These are phyloP conservation scores for Hondaea fermentalgiana DNA, from an alignment of 108 stramenopile genomes.

Conservation along the genomic window DNA sequence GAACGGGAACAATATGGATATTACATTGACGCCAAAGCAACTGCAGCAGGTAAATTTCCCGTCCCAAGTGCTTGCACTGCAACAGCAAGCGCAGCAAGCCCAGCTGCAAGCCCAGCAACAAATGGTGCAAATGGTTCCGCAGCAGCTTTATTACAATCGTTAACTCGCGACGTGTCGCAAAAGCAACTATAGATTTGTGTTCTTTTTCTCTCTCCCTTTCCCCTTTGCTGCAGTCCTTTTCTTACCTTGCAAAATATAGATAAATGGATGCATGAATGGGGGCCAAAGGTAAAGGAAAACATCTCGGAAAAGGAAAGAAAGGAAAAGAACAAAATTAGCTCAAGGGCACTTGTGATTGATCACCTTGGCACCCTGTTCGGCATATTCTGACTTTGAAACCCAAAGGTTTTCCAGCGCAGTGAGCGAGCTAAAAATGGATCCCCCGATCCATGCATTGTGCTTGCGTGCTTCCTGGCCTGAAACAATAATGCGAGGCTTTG, in stretches of 20 bases:
- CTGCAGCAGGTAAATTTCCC: background rate
- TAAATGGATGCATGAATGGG: background rate
- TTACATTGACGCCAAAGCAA: background rate
- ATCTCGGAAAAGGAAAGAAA: background rate
- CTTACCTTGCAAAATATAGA: no score
- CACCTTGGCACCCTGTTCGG: constrained; percentile 95
- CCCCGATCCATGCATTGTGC: constrained; percentile 97
- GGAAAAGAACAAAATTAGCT: background rate
- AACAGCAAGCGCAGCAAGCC: background rate
- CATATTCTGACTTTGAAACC: constrained; percentile 99
- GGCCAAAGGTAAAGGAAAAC: background rate
- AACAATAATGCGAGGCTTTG: background rate
- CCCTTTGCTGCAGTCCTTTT: no score
- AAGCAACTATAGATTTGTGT: no score
- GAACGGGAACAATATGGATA: background rate
- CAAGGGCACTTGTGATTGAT: constrained; percentile 82
- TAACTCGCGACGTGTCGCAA: no score
- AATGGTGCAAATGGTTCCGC: no score
- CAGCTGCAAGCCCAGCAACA: background rate
- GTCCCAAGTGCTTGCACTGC: background rate
- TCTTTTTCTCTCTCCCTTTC: no score
- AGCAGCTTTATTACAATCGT: no score
- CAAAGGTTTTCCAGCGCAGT: constrained; percentile 99
- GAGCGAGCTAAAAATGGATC: constrained; percentile 92
- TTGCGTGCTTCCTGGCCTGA: constrained; percentile 33